These are phyloP conservation scores for Panaeolus cyanescens DNA, from an alignment of 768 basidiomycete genomes.

Conservation along the genomic window DNA sequence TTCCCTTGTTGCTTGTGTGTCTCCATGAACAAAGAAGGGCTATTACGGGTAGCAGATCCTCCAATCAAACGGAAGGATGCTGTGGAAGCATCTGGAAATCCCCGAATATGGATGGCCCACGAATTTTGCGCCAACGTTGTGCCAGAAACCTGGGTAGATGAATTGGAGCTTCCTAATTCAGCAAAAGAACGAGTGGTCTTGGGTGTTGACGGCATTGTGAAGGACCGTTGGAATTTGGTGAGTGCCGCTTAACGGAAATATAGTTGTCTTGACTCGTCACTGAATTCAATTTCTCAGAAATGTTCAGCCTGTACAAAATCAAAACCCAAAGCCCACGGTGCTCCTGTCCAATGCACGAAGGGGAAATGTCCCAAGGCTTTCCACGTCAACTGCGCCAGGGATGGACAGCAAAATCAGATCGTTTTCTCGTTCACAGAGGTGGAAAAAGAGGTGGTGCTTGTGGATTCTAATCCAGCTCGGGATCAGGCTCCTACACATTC, in stretches of 20 bases:
- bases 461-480: constrained; percentile 35
- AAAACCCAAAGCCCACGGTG: constrained; percentile 68
- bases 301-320: constrained; percentile 82
- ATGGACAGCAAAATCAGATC: constrained; percentile 52
- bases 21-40: constrained; percentile 49
- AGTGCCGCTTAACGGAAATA: constrained; percentile 23
- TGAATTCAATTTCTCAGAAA: constrained; percentile 59
- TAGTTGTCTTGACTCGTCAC: background rate
- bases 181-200: constrained; percentile 61
- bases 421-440: constrained; percentile 68
- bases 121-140: constrained; percentile 77
- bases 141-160: constrained; percentile 93
- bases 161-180: constrained; percentile 46
- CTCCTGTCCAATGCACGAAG: constrained; percentile 90
- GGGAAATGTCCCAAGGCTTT: constrained; percentile 94
- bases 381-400: constrained; percentile 87
- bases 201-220: constrained; percentile 87
- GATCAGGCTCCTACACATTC: background rate
- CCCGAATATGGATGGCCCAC: constrained; percentile 73
- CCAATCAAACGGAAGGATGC: constrained; percentile 58
- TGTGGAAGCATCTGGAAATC: constrained; percentile 45
- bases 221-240: constrained; percentile 92
- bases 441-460: constrained; percentile 78
- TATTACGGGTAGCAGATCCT: constrained; percentile 70
- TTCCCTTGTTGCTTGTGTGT: constrained; percentile 75